Evolutionary conservation across 805 yeast species (phyloP).

Genomic region (Metschnikowia gelsemii): DNA sequence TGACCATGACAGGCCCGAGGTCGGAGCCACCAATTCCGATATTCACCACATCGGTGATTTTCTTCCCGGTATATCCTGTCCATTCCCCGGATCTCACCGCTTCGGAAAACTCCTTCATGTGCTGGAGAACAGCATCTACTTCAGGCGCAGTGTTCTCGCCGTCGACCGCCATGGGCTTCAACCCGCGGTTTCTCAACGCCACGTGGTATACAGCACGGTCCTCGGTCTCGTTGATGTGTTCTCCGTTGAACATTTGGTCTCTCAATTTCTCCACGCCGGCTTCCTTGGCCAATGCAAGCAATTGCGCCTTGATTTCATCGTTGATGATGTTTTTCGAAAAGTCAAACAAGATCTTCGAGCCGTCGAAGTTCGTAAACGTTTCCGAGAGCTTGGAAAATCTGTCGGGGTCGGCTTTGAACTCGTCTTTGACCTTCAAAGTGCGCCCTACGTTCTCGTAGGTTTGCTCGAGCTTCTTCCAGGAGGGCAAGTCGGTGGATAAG

Average conservation of each 20-base stretch:
- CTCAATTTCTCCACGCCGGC: conserved; percentile 84
- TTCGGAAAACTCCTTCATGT: conserved; percentile 95
- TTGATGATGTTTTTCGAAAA: conserved; percentile 92
- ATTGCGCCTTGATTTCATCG: conserved; percentile 69
- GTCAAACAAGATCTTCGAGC: conserved; percentile 87
- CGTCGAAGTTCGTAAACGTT: conserved; percentile 81
- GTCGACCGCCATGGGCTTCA: conserved; percentile 83
- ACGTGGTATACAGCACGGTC: conserved; percentile 95
- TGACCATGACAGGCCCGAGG: conserved; percentile 98
- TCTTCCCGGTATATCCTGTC: conserved; percentile 96
- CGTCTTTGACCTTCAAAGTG: conserved; percentile 68
- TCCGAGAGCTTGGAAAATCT: conserved; percentile 77
- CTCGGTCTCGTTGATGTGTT: conserved; percentile 93
- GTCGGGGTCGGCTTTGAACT: conserved; percentile 68
- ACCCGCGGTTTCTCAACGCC: conserved; percentile 91
- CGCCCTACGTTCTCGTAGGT: conserved; percentile 71
- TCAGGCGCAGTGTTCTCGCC: conserved; percentile 88
- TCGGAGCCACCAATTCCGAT: conserved; percentile 99
- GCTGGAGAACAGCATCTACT: conserved; percentile 87
- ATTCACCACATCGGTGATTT: conserved; percentile 91
- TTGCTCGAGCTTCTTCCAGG: conserved; percentile 77
- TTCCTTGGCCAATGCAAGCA: conserved; percentile 82
- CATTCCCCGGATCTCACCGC: conserved; percentile 88
- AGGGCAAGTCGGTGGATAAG: conserved; percentile 69
- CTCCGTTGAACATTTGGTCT: conserved; percentile 90